Evolutionary conservation across 768 basidiomycete genomes (phyloP).

Genomic region (Mrakia blollopis): DNA sequence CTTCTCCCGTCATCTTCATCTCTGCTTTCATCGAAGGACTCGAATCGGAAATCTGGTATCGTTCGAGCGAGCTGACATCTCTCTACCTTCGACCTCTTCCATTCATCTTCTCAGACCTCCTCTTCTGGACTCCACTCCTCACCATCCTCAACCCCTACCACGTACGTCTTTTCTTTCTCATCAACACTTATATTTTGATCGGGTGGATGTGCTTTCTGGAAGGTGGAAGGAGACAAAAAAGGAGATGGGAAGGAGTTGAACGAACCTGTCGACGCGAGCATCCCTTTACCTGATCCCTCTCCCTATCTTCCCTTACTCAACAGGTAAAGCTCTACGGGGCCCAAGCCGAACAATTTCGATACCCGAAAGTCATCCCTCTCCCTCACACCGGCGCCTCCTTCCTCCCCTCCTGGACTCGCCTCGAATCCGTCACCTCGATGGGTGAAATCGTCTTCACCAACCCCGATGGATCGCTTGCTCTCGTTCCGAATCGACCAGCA

Average conservation of each 20-base stretch:
- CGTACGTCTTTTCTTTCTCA: not conserved
- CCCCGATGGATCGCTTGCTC: not conserved
- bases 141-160: constrained; percentile 13
- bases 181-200: not conserved
- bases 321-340: not conserved
- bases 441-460: constrained; percentile 8
- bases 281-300: constrained; percentile 21
- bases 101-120: not conserved
- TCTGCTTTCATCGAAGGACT: not conserved
- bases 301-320: too few species aligned
- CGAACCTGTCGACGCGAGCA: constrained; percentile 44
- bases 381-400: not conserved
- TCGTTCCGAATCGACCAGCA: not conserved
- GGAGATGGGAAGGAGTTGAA: not conserved
- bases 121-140: constrained; percentile 1
- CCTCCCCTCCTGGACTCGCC: not conserved
- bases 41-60: too few species aligned
- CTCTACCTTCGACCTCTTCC: too few species aligned
- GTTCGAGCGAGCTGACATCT: not conserved
- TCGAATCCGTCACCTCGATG: constrained; percentile 11
- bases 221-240: not conserved
- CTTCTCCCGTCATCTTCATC: not conserved
- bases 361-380: not conserved
- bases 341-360: not conserved
- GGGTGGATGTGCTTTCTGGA: not conserved